Evolutionary conservation across 306 rosid genomes (phyloP).

Genomic region (Citrullus amarus): DNA sequence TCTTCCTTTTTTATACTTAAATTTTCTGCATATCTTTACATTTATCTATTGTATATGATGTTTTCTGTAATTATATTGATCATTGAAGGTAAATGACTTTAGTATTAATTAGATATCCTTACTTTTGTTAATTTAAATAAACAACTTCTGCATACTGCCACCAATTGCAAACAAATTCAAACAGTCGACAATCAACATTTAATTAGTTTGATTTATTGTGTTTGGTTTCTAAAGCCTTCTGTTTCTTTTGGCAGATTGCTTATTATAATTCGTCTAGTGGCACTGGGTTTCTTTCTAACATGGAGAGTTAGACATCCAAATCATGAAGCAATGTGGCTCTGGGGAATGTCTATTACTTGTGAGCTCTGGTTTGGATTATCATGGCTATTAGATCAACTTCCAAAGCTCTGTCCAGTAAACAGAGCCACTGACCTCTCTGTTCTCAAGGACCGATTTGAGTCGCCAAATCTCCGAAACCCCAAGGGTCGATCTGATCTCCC

Average conservation of each 20-base stretch:
- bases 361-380: slow-evolving; percentile 84
- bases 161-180: too few relatives aligned
- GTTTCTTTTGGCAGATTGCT: slow-evolving; percentile 34
- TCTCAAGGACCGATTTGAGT: slow-evolving; percentile 58
- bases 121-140: too few relatives aligned
- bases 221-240: not conserved
- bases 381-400: slow-evolving; percentile 78
- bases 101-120: too few relatives aligned
- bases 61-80: too few relatives aligned
- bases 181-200: too few relatives aligned
- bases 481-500: slow-evolving; percentile 82
- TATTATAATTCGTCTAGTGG: slow-evolving; percentile 46
- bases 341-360: slow-evolving; percentile 78
- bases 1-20: too few relatives aligned
- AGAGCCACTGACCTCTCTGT: slow-evolving; percentile 69
- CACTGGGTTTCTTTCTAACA: slow-evolving; percentile 60
- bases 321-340: slow-evolving; percentile 72
- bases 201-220: not conserved
- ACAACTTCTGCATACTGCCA: too few relatives aligned
- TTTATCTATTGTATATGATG: too few relatives aligned
- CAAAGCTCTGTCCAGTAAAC: slow-evolving; percentile 75
- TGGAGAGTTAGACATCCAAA: slow-evolving; percentile 80
- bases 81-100: too few relatives aligned
- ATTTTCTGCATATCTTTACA: too few relatives aligned
- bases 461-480: slow-evolving; percentile 63